Evolutionary conservation across 352 stramenopile genomes (phyloP).

Genomic region (Globisporangium alternatum): DNA sequence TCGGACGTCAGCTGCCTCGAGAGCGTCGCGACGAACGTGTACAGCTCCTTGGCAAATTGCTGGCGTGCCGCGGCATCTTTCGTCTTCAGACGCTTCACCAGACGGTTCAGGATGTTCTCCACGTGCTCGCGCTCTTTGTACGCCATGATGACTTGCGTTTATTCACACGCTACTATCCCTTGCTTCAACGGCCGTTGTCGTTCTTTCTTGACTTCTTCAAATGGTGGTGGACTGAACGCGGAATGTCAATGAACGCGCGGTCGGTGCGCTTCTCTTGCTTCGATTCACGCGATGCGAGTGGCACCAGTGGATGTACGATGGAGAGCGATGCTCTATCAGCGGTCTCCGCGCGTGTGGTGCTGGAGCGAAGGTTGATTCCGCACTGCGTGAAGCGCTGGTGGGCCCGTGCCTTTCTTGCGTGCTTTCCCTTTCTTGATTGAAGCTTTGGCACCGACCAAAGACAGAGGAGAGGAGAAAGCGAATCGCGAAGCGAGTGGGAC

Average conservation of each 20-base stretch:
- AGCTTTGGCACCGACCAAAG: constrained; percentile 8
- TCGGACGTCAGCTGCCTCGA: constrained; percentile 76
- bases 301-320: neutral
- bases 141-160: constrained; percentile 7
- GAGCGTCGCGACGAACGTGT: constrained; percentile 58
- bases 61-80: constrained; percentile 32
- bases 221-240: neutral
- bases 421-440: constrained; percentile 10
- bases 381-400: constrained; percentile 4
- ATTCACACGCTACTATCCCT: neutral
- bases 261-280: neutral
- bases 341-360: neutral
- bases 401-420: neutral
- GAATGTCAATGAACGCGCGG: neutral
- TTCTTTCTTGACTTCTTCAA: constrained; percentile 4
- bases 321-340: neutral
- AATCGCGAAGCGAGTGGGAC: neutral
- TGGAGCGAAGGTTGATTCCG: constrained; percentile 2
- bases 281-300: neutral
- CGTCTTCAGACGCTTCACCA: constrained; percentile 60
- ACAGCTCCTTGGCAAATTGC: constrained; percentile 53
- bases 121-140: constrained; percentile 68
- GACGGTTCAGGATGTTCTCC: constrained; percentile 49
- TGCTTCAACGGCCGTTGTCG: neutral
- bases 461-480: neutral